Conservation (phyloP, 441 rosid species). For the Brassica balearica region DNA sequence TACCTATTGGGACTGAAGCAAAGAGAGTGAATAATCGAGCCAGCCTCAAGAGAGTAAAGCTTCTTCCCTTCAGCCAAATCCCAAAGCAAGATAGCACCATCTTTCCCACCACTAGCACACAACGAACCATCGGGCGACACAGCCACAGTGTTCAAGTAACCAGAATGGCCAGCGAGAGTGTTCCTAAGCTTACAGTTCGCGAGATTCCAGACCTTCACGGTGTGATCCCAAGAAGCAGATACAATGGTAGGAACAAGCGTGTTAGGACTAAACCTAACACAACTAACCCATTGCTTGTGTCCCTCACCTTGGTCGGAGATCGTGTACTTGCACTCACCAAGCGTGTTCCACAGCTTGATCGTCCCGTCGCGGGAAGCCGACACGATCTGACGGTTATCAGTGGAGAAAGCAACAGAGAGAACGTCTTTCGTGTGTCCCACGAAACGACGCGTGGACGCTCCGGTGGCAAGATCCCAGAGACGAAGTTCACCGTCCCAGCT, state of each 20-base stretch:
- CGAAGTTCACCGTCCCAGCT: too few relatives aligned
- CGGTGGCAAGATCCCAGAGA: constrained; percentile 71
- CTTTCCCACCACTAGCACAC: constrained; percentile 92
- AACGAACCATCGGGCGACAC: constrained; percentile 89
- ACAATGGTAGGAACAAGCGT: constrained; percentile 72
- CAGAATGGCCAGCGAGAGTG: constrained; percentile 68
- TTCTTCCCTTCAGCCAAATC: constrained; percentile 86
- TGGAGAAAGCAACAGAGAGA: constrained; percentile 81
- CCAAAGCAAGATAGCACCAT: constrained; percentile 79
- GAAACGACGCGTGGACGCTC: constrained; percentile 74
- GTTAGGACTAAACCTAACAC: constrained; percentile 89
- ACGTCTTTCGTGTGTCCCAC: constrained; percentile 90
- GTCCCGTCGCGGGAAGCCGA: constrained; percentile 89
- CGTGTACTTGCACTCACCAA: constrained; percentile 93
- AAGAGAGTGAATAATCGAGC: constrained; percentile 63
- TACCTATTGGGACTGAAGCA: constrained; percentile 94
- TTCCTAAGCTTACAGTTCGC: constrained; percentile 73
- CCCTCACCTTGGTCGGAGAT: constrained; percentile 75
- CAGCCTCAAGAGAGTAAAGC: constrained; percentile 77
- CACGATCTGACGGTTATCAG: constrained; percentile 90
- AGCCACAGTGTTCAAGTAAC: constrained; percentile 81
- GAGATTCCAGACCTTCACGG: constrained; percentile 86
- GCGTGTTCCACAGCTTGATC: constrained; percentile 90
- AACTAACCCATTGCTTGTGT: constrained; percentile 86
- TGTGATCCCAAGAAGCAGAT: constrained; percentile 79